Evolutionary conservation across 1,284 basidiomycete species (phyloP).

Genomic region (Irpex sp.): DNA sequence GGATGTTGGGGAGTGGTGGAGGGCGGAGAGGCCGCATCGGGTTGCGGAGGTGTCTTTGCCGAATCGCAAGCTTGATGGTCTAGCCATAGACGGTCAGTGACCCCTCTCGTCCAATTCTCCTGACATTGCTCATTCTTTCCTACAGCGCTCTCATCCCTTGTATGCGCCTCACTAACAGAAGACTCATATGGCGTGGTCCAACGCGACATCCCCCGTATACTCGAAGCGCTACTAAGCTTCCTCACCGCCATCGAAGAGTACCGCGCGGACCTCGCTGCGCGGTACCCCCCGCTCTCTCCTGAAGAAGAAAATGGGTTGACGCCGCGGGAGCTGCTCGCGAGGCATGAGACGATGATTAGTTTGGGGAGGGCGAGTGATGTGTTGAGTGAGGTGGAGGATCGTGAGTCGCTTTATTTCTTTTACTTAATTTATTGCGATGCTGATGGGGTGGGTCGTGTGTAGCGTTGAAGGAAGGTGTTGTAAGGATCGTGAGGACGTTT

Average conservation of each 20-base stretch:
- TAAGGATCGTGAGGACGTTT: constrained; percentile 68
- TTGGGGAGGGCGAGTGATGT: constrained; percentile 50
- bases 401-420: constrained; percentile 38
- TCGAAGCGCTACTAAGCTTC: constrained; percentile 73
- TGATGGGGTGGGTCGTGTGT: neutral
- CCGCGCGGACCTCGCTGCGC: constrained; percentile 40
- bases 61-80: constrained; percentile 54
- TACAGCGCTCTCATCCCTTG: constrained; percentile 68
- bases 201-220: constrained; percentile 73
- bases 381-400: constrained; percentile 52
- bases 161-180: constrained; percentile 70
- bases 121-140: too few species aligned
- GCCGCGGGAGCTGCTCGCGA: constrained; percentile 27
- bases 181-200: constrained; percentile 83
- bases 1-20: constrained; percentile 47
- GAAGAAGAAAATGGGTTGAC: constrained; percentile 32
- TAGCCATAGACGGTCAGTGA: constrained; percentile 52
- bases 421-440: constrained; percentile 8
- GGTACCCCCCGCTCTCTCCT: constrained; percentile 31
- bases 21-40: constrained; percentile 48
- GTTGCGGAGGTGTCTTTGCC: constrained; percentile 52
- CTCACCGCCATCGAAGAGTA: constrained; percentile 64
- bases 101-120: neutral
- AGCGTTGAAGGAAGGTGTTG: constrained; percentile 71
- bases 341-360: constrained; percentile 36